Evolutionary conservation across 768 basidiomycete species (phyloP).

Genomic region (Lactifluus subvellereus): DNA sequence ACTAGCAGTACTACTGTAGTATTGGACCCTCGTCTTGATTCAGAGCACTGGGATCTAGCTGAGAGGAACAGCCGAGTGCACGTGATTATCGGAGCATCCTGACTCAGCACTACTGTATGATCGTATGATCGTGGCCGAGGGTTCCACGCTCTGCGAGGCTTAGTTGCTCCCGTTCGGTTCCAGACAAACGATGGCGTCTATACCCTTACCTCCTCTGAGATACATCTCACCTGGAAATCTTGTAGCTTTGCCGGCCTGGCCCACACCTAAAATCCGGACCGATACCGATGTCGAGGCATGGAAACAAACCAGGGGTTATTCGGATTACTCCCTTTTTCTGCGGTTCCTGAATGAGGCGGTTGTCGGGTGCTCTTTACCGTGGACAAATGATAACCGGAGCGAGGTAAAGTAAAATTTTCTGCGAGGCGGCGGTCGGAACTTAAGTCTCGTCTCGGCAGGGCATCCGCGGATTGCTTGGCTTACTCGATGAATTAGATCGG

Average conservation of each 20-base stretch:
- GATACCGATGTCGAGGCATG: constrained; percentile 71
- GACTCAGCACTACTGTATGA: not conserved
- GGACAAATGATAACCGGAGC: constrained; percentile 26
- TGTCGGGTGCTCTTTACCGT: constrained; percentile 55
- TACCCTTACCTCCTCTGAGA: constrained; percentile 11
- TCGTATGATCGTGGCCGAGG: too few species aligned
- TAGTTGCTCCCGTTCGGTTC: not conserved
- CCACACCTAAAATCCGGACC: constrained; percentile 55
- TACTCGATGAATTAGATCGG: constrained; percentile 59
- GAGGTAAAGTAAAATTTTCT: constrained; percentile 24
- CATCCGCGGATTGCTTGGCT: constrained; percentile 40
- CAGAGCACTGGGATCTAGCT: not conserved
- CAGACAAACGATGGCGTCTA: constrained; percentile 13
- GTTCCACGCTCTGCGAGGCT: not conserved
- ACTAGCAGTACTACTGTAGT: too few species aligned
- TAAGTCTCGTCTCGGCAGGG: constrained; percentile 35
- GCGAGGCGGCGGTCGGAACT: constrained; percentile 1
- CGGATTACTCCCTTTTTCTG: constrained; percentile 70
- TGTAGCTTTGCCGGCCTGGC: constrained; percentile 26
- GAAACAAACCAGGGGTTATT: constrained; percentile 64
- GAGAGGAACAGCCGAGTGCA: not conserved
- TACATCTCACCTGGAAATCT: constrained; percentile 11
- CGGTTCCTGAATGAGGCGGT: constrained; percentile 73
- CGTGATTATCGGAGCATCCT: not conserved
- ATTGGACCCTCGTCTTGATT: too few species aligned